A percentile compares a stretch with the other conserved stretches of the same genome.
Conservation (phyloP, 2,329 filamentous ascomycete species). For the Fusarium secorum region DNA sequence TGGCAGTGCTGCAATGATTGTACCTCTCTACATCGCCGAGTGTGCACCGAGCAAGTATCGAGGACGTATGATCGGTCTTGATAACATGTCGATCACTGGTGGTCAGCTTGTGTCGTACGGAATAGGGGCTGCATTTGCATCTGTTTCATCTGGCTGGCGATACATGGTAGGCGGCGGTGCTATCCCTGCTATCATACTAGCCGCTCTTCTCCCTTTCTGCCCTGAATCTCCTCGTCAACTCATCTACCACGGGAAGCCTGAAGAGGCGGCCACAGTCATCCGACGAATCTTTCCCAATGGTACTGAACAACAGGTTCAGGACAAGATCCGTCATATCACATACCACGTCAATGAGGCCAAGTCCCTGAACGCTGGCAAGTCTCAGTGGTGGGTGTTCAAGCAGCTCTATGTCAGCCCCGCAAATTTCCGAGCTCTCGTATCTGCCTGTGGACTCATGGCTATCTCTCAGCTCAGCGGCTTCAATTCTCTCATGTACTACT, state of each 20-base stretch:
- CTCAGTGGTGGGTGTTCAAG: constrained; percentile 52
- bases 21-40: constrained; percentile 58
- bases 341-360: constrained; percentile 50
- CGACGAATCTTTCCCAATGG: constrained; percentile 52
- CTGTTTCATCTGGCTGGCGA: constrained; percentile 56
- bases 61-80: constrained; percentile 57
- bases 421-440: constrained; percentile 56
- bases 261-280: constrained; percentile 51
- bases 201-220: constrained; percentile 53
- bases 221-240: constrained; percentile 59
- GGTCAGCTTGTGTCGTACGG: constrained; percentile 53
- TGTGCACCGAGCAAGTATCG: constrained; percentile 58
- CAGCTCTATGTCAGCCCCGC: constrained; percentile 54
- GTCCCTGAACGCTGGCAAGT: constrained; percentile 50
- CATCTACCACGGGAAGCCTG: constrained; percentile 51
- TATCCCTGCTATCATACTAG: constrained; percentile 55
- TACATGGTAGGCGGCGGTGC: constrained; percentile 59
- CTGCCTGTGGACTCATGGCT: constrained; percentile 61
- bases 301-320: constrained; percentile 52
- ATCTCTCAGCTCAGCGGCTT: constrained; percentile 61
- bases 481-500: constrained; percentile 62
- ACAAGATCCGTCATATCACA: constrained; percentile 54
- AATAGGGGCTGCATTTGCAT: constrained; percentile 50
- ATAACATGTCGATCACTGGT: constrained; percentile 56
- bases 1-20: constrained; percentile 57